Evolutionary conservation across 495 filamentous ascomycete species (phyloP).

Genomic region (Penicillium soppii): DNA sequence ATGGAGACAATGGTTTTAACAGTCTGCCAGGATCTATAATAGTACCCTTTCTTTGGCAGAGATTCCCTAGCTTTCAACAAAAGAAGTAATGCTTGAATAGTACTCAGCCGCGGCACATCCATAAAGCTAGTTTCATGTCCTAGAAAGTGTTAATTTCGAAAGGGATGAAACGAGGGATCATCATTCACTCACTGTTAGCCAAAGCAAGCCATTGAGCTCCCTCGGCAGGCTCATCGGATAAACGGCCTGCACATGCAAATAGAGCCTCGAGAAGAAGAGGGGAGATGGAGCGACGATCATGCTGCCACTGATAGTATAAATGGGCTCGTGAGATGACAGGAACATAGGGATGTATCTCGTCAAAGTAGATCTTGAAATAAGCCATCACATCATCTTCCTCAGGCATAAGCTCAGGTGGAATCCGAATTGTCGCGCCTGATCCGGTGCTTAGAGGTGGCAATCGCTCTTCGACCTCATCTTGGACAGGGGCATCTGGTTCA

Average conservation of each 20-base stretch:
- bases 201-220: slow-evolving; percentile 94
- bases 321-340: slow-evolving; percentile 83
- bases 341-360: slow-evolving; percentile 92
- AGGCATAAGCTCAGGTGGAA: slow-evolving; percentile 94
- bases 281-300: slow-evolving; percentile 80
- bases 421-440: slow-evolving; percentile 74
- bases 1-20: slow-evolving; percentile 89
- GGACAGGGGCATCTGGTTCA: slow-evolving; percentile 68
- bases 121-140: slow-evolving; percentile 95
- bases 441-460: slow-evolving; percentile 66
- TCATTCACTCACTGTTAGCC: slow-evolving; percentile 69
- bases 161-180: background rate
- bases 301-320: slow-evolving; percentile 91
- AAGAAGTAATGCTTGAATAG: slow-evolving; percentile 86
- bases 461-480: slow-evolving; percentile 72
- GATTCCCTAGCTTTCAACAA: slow-evolving; percentile 90
- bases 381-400: slow-evolving; percentile 76
- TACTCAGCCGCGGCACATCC: slow-evolving; percentile 90
- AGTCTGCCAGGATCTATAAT: slow-evolving; percentile 97
- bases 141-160: slow-evolving; percentile 35
- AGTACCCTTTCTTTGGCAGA: slow-evolving; percentile 90
- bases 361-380: slow-evolving; percentile 92
- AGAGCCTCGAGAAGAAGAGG: slow-evolving; percentile 90
- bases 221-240: slow-evolving; percentile 79
- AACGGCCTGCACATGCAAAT: slow-evolving; percentile 86